Conservation (phyloP, 208 protist genomes). For the Leishmania guyanensis region DNA sequence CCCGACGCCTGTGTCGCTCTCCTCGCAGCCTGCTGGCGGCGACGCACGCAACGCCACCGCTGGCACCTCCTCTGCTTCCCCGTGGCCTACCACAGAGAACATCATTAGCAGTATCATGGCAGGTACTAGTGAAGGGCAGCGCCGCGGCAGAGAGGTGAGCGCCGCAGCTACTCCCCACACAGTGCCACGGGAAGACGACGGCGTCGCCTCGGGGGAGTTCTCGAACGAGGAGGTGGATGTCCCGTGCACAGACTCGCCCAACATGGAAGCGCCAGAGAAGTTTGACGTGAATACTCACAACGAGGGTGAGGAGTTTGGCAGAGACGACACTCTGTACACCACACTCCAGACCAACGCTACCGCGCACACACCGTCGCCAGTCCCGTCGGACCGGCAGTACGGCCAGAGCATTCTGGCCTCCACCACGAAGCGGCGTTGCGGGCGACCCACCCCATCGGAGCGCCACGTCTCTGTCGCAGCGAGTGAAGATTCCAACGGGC, state of each 20-base stretch:
- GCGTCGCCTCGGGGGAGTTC: background rate
- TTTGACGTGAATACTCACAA: background rate
- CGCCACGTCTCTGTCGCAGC: background rate
- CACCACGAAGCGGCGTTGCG: conserved; percentile 33
- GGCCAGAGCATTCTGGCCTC: conserved; percentile 39
- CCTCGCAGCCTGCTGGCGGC: conserved; percentile 27
- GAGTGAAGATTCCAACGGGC: no score
- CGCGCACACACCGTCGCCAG: conserved; percentile 36
- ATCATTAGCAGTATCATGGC: conserved; percentile 40
- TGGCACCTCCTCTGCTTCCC: conserved; percentile 28
- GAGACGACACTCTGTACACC: background rate
- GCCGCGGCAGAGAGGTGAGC: conserved; percentile 9
- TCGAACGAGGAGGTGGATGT: conserved; percentile 12
- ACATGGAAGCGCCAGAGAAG: background rate
- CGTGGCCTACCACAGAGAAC: conserved; percentile 48
- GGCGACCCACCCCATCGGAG: conserved; percentile 24
- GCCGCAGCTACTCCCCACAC: background rate
- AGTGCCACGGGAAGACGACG: background rate
- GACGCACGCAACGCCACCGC: conserved; percentile 13
- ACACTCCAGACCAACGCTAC: background rate
- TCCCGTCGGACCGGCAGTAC: conserved; percentile 32
- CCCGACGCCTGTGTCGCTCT: conserved; percentile 31
- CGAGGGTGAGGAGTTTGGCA: background rate
- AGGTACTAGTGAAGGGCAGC: conserved; percentile 22
- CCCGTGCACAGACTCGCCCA: background rate